A percentile compares a stretch with the other conserved stretches of the same genome.
phyloP scores from a whole-genome alignment of 2,329 filamentous ascomycete genomes.

The Aureobasidium subglaciale region DNA sequence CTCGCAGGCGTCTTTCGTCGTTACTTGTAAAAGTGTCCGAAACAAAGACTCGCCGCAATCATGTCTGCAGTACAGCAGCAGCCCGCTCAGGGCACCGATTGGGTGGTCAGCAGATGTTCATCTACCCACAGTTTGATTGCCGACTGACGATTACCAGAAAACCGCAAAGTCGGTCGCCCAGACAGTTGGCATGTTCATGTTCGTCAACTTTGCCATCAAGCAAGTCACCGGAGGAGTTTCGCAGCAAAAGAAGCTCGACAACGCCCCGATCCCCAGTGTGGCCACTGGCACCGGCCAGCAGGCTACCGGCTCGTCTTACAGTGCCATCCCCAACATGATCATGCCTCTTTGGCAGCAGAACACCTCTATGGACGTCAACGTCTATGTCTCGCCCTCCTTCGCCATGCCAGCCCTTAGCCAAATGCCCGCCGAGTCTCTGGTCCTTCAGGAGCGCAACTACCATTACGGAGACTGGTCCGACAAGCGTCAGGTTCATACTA shows the following conservation, averaged over 20 bases:
- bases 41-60: background rate
- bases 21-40: background rate
- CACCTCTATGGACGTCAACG: constrained; percentile 69
- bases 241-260: constrained; percentile 18
- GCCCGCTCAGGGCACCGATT: constrained; percentile 6
- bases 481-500: constrained; percentile 67
- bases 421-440: constrained; percentile 59
- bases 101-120: background rate
- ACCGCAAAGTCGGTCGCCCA: constrained; percentile 37
- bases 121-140: background rate
- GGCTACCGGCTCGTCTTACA: constrained; percentile 39
- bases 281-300: constrained; percentile 12
- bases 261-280: constrained; percentile 9
- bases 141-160: background rate
- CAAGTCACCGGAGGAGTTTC: constrained; percentile 43
- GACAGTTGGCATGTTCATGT: constrained; percentile 52
- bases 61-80: constrained; percentile 17
- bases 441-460: constrained; percentile 76
- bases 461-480: constrained; percentile 72
- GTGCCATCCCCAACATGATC: constrained; percentile 59
- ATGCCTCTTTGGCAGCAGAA: constrained; percentile 84
- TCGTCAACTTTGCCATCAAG: constrained; percentile 51
- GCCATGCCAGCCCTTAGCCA: constrained; percentile 60
- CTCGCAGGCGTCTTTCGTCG: background rate
- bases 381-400: constrained; percentile 75